Percentiles rank a stretch among this genome's conserved stretches.
phyloP scores from a whole-genome alignment of 139 green algal genomes.

The Mesostigma viride region DNA sequence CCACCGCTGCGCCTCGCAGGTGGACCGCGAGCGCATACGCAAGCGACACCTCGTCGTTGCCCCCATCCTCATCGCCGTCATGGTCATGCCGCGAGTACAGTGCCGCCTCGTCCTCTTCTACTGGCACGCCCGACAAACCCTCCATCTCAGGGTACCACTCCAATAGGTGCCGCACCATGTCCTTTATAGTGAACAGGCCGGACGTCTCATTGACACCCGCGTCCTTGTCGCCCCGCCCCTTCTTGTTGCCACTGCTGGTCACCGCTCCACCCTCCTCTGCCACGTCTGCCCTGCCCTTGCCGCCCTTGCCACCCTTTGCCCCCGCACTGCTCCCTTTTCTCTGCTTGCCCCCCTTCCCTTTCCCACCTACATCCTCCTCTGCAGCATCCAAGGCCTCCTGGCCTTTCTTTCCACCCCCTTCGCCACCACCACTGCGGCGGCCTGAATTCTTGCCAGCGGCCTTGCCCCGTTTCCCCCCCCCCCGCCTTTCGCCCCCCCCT shows the following conservation, averaged over 20 bases:
- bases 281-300: background rate
- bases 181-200: background rate
- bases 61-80: no score
- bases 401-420: background rate
- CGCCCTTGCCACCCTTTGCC: background rate
- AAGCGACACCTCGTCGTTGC: slow-evolving; percentile 17
- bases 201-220: background rate
- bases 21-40: slow-evolving; percentile 30
- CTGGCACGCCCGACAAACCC: no score
- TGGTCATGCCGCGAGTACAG: no score
- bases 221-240: background rate
- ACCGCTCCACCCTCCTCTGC: background rate
- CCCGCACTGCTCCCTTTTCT: no score
- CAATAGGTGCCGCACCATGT: no score
- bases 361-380: background rate
- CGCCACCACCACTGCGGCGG: background rate
- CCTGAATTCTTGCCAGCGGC: background rate
- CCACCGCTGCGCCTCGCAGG: slow-evolving; percentile 42
- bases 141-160: no score
- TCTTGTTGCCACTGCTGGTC: background rate
- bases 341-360: background rate
- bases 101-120: no score
- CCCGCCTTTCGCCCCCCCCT: background rate
- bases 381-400: background rate
- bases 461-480: no score